Base-by-base conservation (phyloP, 1,139 yeast genomes). In the Geotrichum europaeum region DNA sequence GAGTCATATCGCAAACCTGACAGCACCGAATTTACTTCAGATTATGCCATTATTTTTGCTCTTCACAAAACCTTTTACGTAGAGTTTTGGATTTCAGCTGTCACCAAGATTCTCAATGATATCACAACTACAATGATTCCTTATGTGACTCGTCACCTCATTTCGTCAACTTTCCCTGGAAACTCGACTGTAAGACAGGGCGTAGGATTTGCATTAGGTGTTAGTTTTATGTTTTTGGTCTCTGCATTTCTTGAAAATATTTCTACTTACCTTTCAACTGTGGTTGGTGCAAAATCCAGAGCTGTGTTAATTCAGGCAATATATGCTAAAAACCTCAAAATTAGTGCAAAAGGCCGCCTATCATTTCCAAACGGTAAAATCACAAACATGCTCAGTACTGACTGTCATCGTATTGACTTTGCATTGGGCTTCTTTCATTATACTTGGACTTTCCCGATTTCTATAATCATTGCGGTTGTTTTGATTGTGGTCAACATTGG, bases 341-440 rank as follows among this genome's bases (percentile, higher is more conserved):
- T 89, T 13, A 81, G 83, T 64, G 81, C 84, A 20, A 77, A 78
- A 61, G 81, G 92, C 1, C 80, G 81, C 59, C 82, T 82, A 66
- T 76, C 79, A 62, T 88, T 75, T 69, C 83, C 95, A 0, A 78
- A 82, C 28, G 87, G 95, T 61, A 82, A 81, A 64, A 79, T 90
- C 59, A 87, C 95, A 1, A 84, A 89, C 15, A 73, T 89, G 69
- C 80, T 89, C 73, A 86, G 94, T 15, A 85, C 94, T 1, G 96
- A 89, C 70, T 78, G 89, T 60, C 82, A 92, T 30, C 82, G 96
- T 68, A 81, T 90, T 50, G 96, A 89, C 70, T 81, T 87, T 69
- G 94, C 95, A 3, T 71, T 84, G 34, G 83, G 85, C 6, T 87
- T 86, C 73, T 86, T 85, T 66, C 89, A 90, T 1, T 82, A 84